Base-by-base conservation (phyloP, 257 asterid species). In the Solanum chilense region DNA sequence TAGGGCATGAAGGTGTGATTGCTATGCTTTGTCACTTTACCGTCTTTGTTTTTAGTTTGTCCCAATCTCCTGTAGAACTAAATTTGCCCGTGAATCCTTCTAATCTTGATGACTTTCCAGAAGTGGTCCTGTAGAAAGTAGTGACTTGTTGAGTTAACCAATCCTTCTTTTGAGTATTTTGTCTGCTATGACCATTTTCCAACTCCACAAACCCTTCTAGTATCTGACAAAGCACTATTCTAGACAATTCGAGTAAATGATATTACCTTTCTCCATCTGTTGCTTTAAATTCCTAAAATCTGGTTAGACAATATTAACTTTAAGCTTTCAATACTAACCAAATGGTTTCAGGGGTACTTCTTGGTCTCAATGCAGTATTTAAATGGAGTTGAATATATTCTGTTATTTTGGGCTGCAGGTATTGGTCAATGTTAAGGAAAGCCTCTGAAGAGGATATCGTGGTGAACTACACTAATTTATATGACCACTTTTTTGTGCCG, bases 351-450 rank as follows among this genome's bases (percentile, higher is more conserved):
- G 20, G 83, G 64, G 64, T 78, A 44, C 84, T 42, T 44, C 62
- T 78, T 45, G 66, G 64, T 15, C 64, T 25, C 25, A 49, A 60
- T 3, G 6, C 39, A 45, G 42, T 78, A 45, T 45, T 25, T 45
- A 37, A 78, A 44, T 47, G 44, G 68, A 80, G 21, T 80, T 80
- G 44, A 80, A 47, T 18, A 44, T 52, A 29, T 49, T 81, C 27
- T 29, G 85, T 81, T 31, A 74, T 18, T 80, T 81, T 81, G 85
- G 69, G 68, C 44, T 77, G 71, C 91, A 92, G 98, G 98, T 95
- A 94, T 90, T 91, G 92, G 91, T 89, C 90, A 86, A 90, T 93
- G 94, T 92, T 95, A 69, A 90, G 23, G 82, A 95, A 90, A 91
- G 98, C 94, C 23, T 64, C 85, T 73, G 90, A 92, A 70, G 96